Evolutionary conservation across 306 rosid genomes (phyloP).

Genomic region (Pyrus communis): DNA sequence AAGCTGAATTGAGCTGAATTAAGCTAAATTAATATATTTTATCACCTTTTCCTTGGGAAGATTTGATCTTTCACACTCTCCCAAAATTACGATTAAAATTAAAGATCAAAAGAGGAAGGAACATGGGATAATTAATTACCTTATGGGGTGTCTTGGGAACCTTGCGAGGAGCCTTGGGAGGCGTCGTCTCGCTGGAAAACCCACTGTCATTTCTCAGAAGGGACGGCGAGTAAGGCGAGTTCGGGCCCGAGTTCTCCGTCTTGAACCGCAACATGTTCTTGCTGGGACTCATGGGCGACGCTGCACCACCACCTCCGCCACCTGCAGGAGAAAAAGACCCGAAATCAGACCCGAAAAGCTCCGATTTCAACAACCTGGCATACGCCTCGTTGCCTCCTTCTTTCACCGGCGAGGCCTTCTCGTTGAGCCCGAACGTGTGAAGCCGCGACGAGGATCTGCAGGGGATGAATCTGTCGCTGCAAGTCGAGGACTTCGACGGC

Average conservation of each 20-base stretch:
- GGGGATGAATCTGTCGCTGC: constrained; percentile 95
- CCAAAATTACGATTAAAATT: not conserved
- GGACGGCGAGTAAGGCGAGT: constrained; percentile 80
- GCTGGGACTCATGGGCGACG: constrained; percentile 73
- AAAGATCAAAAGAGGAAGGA: not conserved
- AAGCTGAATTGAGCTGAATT: not conserved
- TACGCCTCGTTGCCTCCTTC: constrained; percentile 85
- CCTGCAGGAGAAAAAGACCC: constrained; percentile 74
- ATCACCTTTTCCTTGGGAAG: not conserved
- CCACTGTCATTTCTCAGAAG: constrained; percentile 45
- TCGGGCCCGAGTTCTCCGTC: constrained; percentile 67
- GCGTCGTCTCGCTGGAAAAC: constrained; percentile 50
- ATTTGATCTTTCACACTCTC: not conserved
- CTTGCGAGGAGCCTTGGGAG: constrained; percentile 94
- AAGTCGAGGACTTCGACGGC: constrained; percentile 47
- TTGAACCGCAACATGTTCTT: constrained; percentile 88
- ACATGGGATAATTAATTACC: constrained; percentile 22
- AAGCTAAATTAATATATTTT: not conserved
- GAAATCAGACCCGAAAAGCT: constrained; percentile 91
- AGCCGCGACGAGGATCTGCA: constrained; percentile 93
- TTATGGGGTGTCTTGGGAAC: constrained; percentile 97
- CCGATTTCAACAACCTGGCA: constrained; percentile 61
- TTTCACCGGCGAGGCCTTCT: constrained; percentile 74
- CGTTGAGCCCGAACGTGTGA: constrained; percentile 75
- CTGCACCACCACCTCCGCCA: constrained; percentile 6